Evolutionary conservation across 192 early-diverging fungal species (phyloP), one percentile per base, ranked within the genome.

Genomic region (Backusella mclennaniae): DNA sequence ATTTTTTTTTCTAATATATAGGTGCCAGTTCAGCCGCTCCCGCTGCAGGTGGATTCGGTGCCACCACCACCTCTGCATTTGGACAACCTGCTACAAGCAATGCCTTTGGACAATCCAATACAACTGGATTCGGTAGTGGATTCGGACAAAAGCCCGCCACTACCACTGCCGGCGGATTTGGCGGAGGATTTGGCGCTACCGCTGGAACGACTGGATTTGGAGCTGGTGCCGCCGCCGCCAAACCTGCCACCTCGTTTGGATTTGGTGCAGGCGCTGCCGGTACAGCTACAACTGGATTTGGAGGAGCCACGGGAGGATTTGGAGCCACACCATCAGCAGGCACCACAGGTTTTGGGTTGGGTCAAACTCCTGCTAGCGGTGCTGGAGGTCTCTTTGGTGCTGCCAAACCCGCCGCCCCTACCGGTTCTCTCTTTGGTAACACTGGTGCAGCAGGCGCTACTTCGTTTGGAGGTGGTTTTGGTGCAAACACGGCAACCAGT

Each of bases 11-110:
- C 26, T 26, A 26, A 82, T 5, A 46, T 83, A 4, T 44, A 91
- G 29, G 44, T 38, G 52, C 84, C 26, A 46, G 26, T 31, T 73
- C 59, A 42, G 41, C 38, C 9, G 39, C 59, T 46, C 73, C 82
- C 31, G 67, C 78, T 67, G 66, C 77, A 19, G 79, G 73, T 3
- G 78, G 79, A n/a, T 88, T 88, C 76, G 88, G 88, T 15, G 26
- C 70, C 26, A 67, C 78, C 73, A 73, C 82, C 17, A 78, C 73
- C 0, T 71, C 73, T 56, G 69, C 66, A 68, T 75, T 84, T 63
- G 79, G 78, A 73, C 77, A 84, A 82, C 70, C 70, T 4, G 66
- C 76, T n/a, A 29, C 69, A 12, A 77, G 44, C 1, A 69, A 53
- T 42, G 39, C 59, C 6, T 78, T 78, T 67, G 77, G 87, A 39